Conservation (phyloP, 2,329 filamentous ascomycete genomes). For the Exophiala aquamarina region DNA sequence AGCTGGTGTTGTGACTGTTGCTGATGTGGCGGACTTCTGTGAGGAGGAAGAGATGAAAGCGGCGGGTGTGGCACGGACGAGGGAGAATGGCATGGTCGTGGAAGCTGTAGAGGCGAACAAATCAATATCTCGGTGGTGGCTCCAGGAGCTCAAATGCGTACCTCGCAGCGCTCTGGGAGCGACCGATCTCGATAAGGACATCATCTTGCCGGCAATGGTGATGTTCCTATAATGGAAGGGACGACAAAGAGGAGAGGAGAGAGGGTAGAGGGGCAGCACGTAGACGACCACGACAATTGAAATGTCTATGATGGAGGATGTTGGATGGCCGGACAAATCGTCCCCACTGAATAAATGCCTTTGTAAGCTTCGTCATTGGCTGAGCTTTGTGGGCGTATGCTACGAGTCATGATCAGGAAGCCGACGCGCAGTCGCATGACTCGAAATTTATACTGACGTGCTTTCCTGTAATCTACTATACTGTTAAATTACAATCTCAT, state of each 20-base stretch:
- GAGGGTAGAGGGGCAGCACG: constrained; percentile 26
- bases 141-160: constrained; percentile 34
- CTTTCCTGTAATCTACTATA: too few relatives aligned
- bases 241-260: constrained; percentile 28
- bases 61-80: constrained; percentile 37
- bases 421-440: too few relatives aligned
- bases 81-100: constrained; percentile 29
- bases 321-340: neutral
- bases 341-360: constrained; percentile 7
- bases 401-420: too few relatives aligned
- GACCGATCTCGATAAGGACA: constrained; percentile 51
- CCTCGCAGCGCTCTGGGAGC: constrained; percentile 57
- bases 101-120: constrained; percentile 26
- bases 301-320: constrained; percentile 16
- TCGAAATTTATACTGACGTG: too few relatives aligned
- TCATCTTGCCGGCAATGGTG: constrained; percentile 40
- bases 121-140: constrained; percentile 18
- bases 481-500: neutral
- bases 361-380: constrained; percentile 21
- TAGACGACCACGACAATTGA: constrained; percentile 5
- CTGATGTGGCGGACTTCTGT: constrained; percentile 40
- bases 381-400: neutral
- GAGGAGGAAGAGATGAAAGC: constrained; percentile 42
- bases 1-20: constrained; percentile 40
- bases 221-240: constrained; percentile 11